phyloP scores from a whole-genome alignment of 225 moss, liverwort and hornwort species.

The Antitrichia curtipendula region DNA sequence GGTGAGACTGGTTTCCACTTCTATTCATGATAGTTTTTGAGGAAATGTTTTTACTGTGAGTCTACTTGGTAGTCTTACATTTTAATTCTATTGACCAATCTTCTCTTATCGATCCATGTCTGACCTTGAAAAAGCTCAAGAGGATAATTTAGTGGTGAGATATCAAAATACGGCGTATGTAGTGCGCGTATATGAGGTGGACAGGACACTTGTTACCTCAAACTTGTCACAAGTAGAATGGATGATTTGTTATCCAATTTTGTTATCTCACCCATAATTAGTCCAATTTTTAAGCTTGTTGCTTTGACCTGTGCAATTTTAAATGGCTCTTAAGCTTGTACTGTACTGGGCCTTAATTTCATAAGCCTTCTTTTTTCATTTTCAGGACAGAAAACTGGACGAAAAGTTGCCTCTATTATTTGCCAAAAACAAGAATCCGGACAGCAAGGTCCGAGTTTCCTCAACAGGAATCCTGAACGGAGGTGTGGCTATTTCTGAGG shows the following conservation, averaged over 20 bases:
- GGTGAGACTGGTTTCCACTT: background rate
- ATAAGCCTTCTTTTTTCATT: background rate
- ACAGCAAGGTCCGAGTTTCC: slow-evolving; percentile 17
- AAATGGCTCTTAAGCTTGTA: background rate
- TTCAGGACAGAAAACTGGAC: slow-evolving; percentile 32
- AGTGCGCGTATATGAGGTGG: background rate
- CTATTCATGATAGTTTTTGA: background rate
- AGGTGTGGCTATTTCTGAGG: slow-evolving; percentile 8
- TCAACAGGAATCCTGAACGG: slow-evolving; percentile 15
- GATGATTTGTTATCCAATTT: background rate
- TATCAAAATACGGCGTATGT: background rate
- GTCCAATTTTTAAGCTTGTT: background rate
- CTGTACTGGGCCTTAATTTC: background rate
- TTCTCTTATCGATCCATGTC: background rate
- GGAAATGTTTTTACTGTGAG: background rate
- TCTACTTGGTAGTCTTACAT: background rate
- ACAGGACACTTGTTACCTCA: background rate
- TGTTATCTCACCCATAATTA: background rate
- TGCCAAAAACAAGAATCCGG: slow-evolving; percentile 11
- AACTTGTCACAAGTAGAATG: no score
- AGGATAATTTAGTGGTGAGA: background rate
- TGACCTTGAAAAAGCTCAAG: background rate
- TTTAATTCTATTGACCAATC: background rate
- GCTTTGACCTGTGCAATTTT: background rate
- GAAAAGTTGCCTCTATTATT: slow-evolving; percentile 32